Evolutionary conservation across 2,329 filamentous ascomycete genomes (phyloP), one percentile per base, ranked within the genome.

Genomic region (Arachnomyces sp.): DNA sequence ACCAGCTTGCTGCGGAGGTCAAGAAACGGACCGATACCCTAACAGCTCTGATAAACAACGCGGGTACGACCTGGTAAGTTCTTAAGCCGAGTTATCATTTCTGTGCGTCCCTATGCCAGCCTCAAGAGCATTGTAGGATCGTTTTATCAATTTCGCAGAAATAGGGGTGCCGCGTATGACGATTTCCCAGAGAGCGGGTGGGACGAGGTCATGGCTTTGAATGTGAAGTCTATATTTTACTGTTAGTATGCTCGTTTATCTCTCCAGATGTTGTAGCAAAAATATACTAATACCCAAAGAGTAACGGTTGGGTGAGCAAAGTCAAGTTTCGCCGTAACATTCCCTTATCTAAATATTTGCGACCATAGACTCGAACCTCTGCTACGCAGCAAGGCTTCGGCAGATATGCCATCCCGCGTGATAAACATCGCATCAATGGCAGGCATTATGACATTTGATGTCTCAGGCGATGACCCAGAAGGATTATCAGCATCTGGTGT

Each of bases 171-270:
- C 12, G 59, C 66, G 32, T 71, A 71, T 47, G 64, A 68, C 43
- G 57, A 70, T 46, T 72, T 68, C 45, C 66, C 66, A 0, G 68
- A 72, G 48, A 59, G 59, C 36, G 68, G 61, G 28, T 72, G 68
- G 68, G 68, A 72, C 54, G 71, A 71, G 49, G 49, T 71, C 18
- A 66, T 68, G 53, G 55, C 56, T 14, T 48, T 67, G 47, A 67
- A 67, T 49, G 64, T 67, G 13, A 67, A 66, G 51, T 60, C 57
- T 30, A 57, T 66, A 18, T 67, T 64, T 38, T 67, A 67, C 46
- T 39, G 37, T 39, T 18, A 34, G 37, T 39, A n/a, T 8, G 7
- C 9, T 25, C 9, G 5, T 25, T 25, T 25, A 25, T 25, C 20
- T 25, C 9, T 5, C 9, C 5, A 25, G 6, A 39, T 14, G 18